Percentiles rank a stretch among this genome's conserved stretches.
These are phyloP conservation scores for Candolleomyces aberdarensis DNA, from an alignment of 768 basidiomycete genomes.

Conservation along the genomic window DNA sequence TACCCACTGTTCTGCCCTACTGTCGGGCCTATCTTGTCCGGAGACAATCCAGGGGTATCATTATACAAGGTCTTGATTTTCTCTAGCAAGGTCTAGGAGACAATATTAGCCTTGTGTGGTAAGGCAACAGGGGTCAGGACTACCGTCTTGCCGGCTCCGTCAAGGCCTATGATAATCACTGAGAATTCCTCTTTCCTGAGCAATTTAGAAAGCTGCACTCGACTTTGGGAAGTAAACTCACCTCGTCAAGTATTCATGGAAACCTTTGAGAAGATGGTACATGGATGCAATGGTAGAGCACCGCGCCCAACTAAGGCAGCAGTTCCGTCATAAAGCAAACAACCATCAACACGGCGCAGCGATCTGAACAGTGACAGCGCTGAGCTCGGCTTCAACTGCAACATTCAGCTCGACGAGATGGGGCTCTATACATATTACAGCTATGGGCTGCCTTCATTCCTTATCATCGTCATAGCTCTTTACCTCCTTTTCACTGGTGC, in stretches of 20 bases:
- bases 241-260: slow-evolving; percentile 89
- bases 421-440: slow-evolving; percentile 57
- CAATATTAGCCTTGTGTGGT: slow-evolving; percentile 3
- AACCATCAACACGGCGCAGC: background rate
- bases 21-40: slow-evolving; percentile 93
- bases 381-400: background rate
- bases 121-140: slow-evolving; percentile 7
- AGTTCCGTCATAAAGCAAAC: background rate
- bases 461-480: slow-evolving; percentile 64
- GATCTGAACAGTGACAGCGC: background rate
- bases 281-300: slow-evolving; percentile 36
- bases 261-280: slow-evolving; percentile 93
- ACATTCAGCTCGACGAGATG: slow-evolving; percentile 26
- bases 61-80: slow-evolving; percentile 93
- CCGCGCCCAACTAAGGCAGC: background rate
- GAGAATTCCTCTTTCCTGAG: slow-evolving; percentile 85
- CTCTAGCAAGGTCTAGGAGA: slow-evolving; percentile 75
- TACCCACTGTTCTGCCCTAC: slow-evolving; percentile 94
- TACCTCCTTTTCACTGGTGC: slow-evolving; percentile 90
- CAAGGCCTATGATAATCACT: slow-evolving; percentile 91
- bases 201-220: background rate
- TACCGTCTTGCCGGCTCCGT: slow-evolving; percentile 91
- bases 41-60: slow-evolving; percentile 79
- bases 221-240: slow-evolving; percentile 22
- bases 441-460: slow-evolving; percentile 67